Conservation (phyloP, 306 rosid genomes). For the Lotus japonicus region DNA sequence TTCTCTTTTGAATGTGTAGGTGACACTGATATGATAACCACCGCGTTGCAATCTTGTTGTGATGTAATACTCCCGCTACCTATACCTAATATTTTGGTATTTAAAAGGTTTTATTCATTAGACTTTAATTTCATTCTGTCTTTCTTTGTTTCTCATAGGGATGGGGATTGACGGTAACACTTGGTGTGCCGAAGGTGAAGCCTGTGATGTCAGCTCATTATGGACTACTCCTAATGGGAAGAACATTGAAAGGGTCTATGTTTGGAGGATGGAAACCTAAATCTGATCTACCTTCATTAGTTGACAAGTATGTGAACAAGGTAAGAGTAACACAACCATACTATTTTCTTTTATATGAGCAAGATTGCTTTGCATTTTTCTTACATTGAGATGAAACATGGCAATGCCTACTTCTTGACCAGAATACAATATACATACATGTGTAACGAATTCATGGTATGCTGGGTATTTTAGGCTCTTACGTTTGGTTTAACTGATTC, state of each 20-base stretch:
- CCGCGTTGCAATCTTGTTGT: conserved; percentile 89
- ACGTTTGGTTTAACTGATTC: too few relatives aligned
- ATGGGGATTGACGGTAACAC: conserved; percentile 91
- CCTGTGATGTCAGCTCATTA: conserved; percentile 87
- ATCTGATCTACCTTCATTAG: conserved; percentile 81
- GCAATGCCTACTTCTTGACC: neutral
- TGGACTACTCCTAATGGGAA: conserved; percentile 58
- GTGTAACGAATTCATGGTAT: too few relatives aligned
- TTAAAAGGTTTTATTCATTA: neutral
- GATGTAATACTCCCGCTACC: conserved; percentile 48
- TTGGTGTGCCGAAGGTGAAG: conserved; percentile 83
- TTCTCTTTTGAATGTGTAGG: conserved; percentile 91
- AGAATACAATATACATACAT: neutral
- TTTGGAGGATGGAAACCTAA: conserved; percentile 99
- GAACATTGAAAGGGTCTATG: conserved; percentile 82
- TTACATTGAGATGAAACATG: neutral
- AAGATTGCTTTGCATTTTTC: neutral
- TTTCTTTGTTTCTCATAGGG: conserved; percentile 42
- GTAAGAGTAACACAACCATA: conserved; percentile 26
- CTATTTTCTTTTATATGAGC: neutral
- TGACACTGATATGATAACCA: conserved; percentile 78
- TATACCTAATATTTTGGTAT: neutral
- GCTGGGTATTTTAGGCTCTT: too few relatives aligned
- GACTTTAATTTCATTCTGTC: conserved; percentile 1
- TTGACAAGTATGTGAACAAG: conserved; percentile 79